Evolutionary conservation across 2,329 filamentous ascomycete genomes (phyloP).

Genomic region (Trichoderma oligosporum): DNA sequence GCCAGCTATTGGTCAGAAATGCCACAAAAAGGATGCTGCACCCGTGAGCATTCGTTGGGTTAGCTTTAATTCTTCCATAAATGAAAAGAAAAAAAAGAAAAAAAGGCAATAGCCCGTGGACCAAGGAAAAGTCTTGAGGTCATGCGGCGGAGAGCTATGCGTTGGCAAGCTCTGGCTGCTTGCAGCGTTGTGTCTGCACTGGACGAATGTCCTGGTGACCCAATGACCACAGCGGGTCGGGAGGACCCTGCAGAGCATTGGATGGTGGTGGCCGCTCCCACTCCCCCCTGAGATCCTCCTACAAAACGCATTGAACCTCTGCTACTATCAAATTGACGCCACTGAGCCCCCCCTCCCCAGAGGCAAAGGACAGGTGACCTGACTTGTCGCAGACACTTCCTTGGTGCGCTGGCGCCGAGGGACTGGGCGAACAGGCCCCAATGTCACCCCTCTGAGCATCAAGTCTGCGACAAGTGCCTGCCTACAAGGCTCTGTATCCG

Average conservation of each 20-base stretch:
- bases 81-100: neutral
- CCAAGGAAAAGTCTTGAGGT: slow-evolving; percentile 17
- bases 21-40: slow-evolving; percentile 1
- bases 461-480: slow-evolving; percentile 1
- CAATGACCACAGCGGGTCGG: slow-evolving; percentile 18
- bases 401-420: slow-evolving; percentile 21
- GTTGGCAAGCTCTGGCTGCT: slow-evolving; percentile 18
- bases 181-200: slow-evolving; percentile 15
- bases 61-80: slow-evolving; percentile 2
- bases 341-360: neutral
- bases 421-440: slow-evolving; percentile 20
- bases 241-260: slow-evolving; percentile 20
- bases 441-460: slow-evolving; percentile 12
- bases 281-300: slow-evolving; percentile 12
- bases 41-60: slow-evolving; percentile 17
- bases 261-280: slow-evolving; percentile 4
- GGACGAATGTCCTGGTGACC: slow-evolving; percentile 20
- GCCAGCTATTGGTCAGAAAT: slow-evolving; percentile 14
- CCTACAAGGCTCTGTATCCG: slow-evolving; percentile 16
- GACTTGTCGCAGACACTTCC: slow-evolving; percentile 19
- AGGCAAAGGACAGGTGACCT: slow-evolving; percentile 19
- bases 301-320: neutral
- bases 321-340: slow-evolving; percentile 8
- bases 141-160: slow-evolving; percentile 22
- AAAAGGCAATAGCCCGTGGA: slow-evolving; percentile 9